Conservation (phyloP, 257 asterid species). For the Leptodermis oblonga region DNA sequence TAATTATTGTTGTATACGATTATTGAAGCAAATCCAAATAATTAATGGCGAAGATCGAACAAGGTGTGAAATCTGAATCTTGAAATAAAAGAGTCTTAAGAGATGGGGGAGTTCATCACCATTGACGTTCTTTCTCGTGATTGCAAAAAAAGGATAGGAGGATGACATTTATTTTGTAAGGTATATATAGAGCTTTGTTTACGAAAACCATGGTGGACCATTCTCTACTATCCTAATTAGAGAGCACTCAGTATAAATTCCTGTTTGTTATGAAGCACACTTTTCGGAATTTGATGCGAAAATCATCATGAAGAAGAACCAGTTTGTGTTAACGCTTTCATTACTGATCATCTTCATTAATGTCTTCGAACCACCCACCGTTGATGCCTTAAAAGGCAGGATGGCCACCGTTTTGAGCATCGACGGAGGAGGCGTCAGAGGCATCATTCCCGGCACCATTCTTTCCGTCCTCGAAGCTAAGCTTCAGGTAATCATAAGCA, state of each 20-base stretch:
- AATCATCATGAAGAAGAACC: constrained; percentile 4
- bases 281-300: not conserved
- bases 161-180: not conserved
- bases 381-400: constrained; percentile 37
- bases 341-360: constrained; percentile 4
- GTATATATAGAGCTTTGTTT: not conserved
- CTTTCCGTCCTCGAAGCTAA: constrained; percentile 60
- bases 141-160: not conserved
- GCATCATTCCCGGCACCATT: constrained; percentile 48
- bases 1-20: too few species aligned
- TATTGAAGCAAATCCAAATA: too few species aligned
- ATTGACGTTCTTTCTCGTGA: not conserved
- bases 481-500: constrained; percentile 38
- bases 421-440: constrained; percentile 67
- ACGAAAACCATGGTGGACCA: not conserved
- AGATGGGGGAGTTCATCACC: too few species aligned
- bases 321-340: constrained; percentile 3
- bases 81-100: too few species aligned
- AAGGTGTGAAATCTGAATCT: too few species aligned
- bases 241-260: not conserved
- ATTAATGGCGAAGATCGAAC: too few species aligned
- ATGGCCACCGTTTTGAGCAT: constrained; percentile 47
- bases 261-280: not conserved
- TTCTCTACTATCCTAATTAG: not conserved
- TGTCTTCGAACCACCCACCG: constrained; percentile 6